phyloP scores from a whole-genome alignment of 192 early-diverging fungal species.

The Backusella liffmaniae region DNA sequence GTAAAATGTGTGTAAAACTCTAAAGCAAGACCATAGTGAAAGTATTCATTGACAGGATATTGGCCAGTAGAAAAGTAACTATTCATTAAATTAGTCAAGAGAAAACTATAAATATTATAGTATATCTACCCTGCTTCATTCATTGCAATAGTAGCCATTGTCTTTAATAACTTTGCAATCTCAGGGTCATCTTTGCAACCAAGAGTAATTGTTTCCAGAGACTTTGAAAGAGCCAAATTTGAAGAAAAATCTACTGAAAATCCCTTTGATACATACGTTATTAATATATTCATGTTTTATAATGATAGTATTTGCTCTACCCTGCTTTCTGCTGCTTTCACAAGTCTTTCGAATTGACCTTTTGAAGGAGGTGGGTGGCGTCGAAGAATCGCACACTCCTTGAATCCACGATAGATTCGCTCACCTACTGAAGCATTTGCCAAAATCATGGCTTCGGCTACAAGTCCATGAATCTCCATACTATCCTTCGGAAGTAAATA shows the following conservation, averaged over 20 bases:
- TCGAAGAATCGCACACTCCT: slow-evolving; percentile 60
- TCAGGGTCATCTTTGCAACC: slow-evolving; percentile 48
- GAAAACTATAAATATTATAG: background rate
- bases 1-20: slow-evolving; percentile 84
- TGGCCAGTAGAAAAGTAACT: slow-evolving; percentile 68
- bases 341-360: slow-evolving; percentile 61
- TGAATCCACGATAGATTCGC: slow-evolving; percentile 53
- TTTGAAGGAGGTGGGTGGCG: slow-evolving; percentile 64
- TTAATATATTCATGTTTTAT: background rate
- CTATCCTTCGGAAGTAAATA: slow-evolving; percentile 55
- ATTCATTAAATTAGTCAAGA: background rate
- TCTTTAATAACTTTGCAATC: slow-evolving; percentile 58
- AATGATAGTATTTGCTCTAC: slow-evolving; percentile 19
- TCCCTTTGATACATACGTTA: slow-evolving; percentile 34
- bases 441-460: slow-evolving; percentile 82
- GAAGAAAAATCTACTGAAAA: slow-evolving; percentile 63
- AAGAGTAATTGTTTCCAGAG: slow-evolving; percentile 46
- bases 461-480: slow-evolving; percentile 69
- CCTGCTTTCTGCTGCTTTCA: slow-evolving; percentile 50
- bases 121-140: slow-evolving; percentile 55
- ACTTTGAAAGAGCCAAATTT: slow-evolving; percentile 60
- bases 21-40: slow-evolving; percentile 75
- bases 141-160: slow-evolving; percentile 79
- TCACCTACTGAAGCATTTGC: slow-evolving; percentile 70
- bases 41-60: slow-evolving; percentile 42